Evolutionary conservation across 1,284 basidiomycete species (phyloP), one percentile per base, ranked within the genome.

Genomic region (Irpex sp.): DNA sequence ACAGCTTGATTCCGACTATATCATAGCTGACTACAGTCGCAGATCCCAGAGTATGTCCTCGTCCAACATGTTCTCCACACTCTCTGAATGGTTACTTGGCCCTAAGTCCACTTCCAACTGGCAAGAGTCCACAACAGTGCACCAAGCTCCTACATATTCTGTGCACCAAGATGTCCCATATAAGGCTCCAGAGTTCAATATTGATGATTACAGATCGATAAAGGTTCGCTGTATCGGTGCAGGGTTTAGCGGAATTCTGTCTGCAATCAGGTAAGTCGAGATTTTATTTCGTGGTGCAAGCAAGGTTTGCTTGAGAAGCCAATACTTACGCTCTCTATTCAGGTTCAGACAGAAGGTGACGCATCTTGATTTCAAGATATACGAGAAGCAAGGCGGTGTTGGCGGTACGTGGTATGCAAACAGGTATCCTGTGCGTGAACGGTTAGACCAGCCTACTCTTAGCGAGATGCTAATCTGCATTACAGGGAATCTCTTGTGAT

Each of bases 371-470:
- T 68, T 87, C 3, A 78, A 77, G 0, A 79, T 86, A 17, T 87
- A 85, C 67, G 85, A 87, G 47, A 81, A 82, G 59, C 79, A 81
- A 61, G 74, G 76, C n/a, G 82, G 79, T 2, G 73, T 87, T 26
- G 86, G 85, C 26, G 85, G 85, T 3, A 81, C 83, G 1, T 87
- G 85, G 85, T 76, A 70, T 59, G 65, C 70, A 8, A 77, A 76
- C 54, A 72, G 63, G 61, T 77, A 77, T 60, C 74, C 76, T 8
- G 9, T 76, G 62, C 55, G 37, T 53, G 50, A 21, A 36, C 33
- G 5, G 46, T 33, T 54, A 21, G 37, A 19, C 51, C 57, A 13
- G 43, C 43, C 13, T 47, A 13, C 6, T 13, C 43, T 47, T 33
- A 33, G 31, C 31, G 31, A 15, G 17, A 15, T 15, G 43, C 43